phyloP scores from a whole-genome alignment of 1,284 basidiomycete genomes.

The Ceratobasidium sp. region DNA sequence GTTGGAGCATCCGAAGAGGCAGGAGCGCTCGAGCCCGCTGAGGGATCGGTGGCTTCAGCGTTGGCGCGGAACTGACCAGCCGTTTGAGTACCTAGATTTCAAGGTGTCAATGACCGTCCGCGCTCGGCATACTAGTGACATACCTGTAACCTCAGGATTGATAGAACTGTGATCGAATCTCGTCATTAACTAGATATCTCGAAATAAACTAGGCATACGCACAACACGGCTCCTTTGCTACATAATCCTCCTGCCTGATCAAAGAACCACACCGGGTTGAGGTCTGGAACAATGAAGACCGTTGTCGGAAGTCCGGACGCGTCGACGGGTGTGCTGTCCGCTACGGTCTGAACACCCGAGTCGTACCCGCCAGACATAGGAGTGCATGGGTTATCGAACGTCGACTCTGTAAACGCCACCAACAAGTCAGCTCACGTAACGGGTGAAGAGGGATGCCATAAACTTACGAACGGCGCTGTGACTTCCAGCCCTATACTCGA shows the following conservation, averaged over 20 bases:
- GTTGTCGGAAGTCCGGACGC: slow-evolving; percentile 30
- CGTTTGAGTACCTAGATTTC: slow-evolving; percentile 12
- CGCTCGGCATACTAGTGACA: neutral
- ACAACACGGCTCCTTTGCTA: slow-evolving; percentile 36
- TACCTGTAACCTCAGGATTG: slow-evolving; percentile 32
- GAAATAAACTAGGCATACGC: neutral
- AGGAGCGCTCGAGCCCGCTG: slow-evolving; percentile 5
- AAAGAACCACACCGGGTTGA: slow-evolving; percentile 39
- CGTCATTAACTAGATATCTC: neutral
- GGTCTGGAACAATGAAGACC: slow-evolving; percentile 10
- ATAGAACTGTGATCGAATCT: slow-evolving; percentile 9
- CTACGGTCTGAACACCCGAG: slow-evolving; percentile 33
- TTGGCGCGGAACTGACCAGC: slow-evolving; percentile 40
- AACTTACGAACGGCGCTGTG: slow-evolving; percentile 39
- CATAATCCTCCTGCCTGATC: slow-evolving; percentile 38
- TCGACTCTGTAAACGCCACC: slow-evolving; percentile 5
- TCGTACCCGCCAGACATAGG: slow-evolving; percentile 26
- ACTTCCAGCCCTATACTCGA: slow-evolving; percentile 35
- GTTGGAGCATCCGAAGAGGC: neutral
- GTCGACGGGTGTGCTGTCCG: slow-evolving; percentile 36
- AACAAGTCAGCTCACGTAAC: neutral
- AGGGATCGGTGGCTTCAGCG: slow-evolving; percentile 34
- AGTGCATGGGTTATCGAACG: slow-evolving; percentile 35
- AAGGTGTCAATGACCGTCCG: neutral
- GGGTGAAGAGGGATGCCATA: neutral